A percentile compares a stretch with the other conserved stretches of the same genome.
These are phyloP conservation scores for Wickerhamiella occidentalis DNA, from an alignment of 805 yeast species.

Conservation along the genomic window DNA sequence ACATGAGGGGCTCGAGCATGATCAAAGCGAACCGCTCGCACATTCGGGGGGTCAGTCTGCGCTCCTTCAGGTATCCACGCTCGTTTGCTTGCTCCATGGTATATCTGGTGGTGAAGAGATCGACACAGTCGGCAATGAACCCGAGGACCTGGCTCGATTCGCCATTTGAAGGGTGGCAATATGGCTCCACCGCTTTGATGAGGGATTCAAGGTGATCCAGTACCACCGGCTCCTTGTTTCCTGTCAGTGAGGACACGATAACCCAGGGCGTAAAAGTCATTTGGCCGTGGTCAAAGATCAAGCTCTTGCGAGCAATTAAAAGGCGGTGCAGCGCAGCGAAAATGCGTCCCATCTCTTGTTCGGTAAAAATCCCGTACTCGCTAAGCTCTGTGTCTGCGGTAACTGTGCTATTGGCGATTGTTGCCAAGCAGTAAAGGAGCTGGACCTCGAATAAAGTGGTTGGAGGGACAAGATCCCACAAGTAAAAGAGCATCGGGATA, in stretches of 20 bases:
- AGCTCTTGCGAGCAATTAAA: slow-evolving; percentile 18
- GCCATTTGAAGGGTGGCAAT: slow-evolving; percentile 79
- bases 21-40: slow-evolving; percentile 36
- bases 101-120: slow-evolving; percentile 28
- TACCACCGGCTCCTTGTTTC: slow-evolving; percentile 18
- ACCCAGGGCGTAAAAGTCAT: slow-evolving; percentile 4
- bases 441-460: slow-evolving; percentile 47
- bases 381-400: slow-evolving; percentile 32
- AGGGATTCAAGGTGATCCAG: slow-evolving; percentile 42
- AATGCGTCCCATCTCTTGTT: slow-evolving; percentile 46
- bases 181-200: slow-evolving; percentile 62
- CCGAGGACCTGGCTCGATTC: slow-evolving; percentile 68
- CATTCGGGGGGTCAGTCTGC: slow-evolving; percentile 27
- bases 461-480: slow-evolving; percentile 52
- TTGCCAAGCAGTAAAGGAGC: slow-evolving; percentile 52
- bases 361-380: slow-evolving; percentile 50
- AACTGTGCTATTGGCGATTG: slow-evolving; percentile 34
- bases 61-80: slow-evolving; percentile 21
- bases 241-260: slow-evolving; percentile 4
- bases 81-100: slow-evolving; percentile 27
- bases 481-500: slow-evolving; percentile 53
- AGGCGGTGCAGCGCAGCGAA: slow-evolving; percentile 35
- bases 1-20: slow-evolving; percentile 43
- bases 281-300: slow-evolving; percentile 2
- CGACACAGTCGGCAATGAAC: slow-evolving; percentile 46